A percentile compares a stretch with the other conserved stretches of the same genome.
These are phyloP conservation scores for Puccinia novopanici DNA, from an alignment of 1,284 basidiomycete genomes.

Conservation along the genomic window DNA sequence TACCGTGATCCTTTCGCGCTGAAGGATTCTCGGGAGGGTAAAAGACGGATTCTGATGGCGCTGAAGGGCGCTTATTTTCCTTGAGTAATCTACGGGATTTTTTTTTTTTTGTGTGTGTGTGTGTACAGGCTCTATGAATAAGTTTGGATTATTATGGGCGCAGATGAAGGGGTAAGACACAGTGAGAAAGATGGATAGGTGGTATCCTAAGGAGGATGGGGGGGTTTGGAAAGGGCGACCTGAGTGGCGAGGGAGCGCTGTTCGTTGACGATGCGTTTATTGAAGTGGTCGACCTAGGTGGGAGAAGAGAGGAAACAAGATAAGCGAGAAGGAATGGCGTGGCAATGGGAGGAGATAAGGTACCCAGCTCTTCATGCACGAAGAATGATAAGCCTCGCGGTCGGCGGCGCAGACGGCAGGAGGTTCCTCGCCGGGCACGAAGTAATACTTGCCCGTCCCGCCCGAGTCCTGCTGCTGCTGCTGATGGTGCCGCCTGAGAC, in stretches of 20 bases:
- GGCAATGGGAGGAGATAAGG: not conserved
- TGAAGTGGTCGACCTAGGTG: constrained; percentile 41
- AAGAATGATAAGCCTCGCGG: constrained; percentile 22
- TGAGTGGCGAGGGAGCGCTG: constrained; percentile 38
- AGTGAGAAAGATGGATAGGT: too few relatives aligned
- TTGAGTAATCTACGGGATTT: too few relatives aligned
- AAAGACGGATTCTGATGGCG: too few relatives aligned
- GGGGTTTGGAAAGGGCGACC: not conserved
- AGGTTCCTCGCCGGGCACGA: constrained; percentile 35
- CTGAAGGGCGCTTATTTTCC: too few relatives aligned
- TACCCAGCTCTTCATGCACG: constrained; percentile 40
- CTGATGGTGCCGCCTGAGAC: constrained; percentile 21
- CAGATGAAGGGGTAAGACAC: too few relatives aligned
- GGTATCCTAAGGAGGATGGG: not conserved
- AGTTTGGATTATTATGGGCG: too few relatives aligned
- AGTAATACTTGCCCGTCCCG: constrained; percentile 11
- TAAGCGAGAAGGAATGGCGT: not conserved
- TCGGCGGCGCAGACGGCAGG: not conserved
- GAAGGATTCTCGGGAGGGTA: too few relatives aligned
- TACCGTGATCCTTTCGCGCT: too few relatives aligned
- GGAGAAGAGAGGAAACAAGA: not conserved
- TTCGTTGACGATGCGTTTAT: constrained; percentile 41
- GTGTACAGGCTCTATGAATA: too few relatives aligned
- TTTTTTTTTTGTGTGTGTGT: too few relatives aligned
- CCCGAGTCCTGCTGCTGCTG: not conserved